Conservation (phyloP, 179 eudicot species). For the Heliamphora pulchella region DNA sequence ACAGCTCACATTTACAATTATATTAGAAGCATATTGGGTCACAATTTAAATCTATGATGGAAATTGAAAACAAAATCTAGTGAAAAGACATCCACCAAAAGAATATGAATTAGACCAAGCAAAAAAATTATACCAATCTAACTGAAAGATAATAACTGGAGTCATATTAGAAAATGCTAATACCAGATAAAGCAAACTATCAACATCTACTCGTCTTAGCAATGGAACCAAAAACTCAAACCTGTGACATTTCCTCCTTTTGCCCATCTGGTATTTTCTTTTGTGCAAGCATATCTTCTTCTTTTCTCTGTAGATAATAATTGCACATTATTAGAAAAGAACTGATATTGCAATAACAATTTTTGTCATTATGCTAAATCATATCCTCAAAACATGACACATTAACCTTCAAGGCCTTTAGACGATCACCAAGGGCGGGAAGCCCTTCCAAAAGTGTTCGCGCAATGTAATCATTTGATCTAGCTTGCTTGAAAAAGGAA, state of each 20-base stretch:
- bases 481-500: conserved; percentile 73
- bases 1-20: too few species aligned
- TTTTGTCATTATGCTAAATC: background rate
- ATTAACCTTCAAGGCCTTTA: conserved; percentile 72
- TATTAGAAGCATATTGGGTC: too few species aligned
- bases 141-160: background rate
- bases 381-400: background rate
- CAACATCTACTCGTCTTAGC: background rate
- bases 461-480: conserved; percentile 71
- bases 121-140: too few species aligned
- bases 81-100: too few species aligned
- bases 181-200: background rate
- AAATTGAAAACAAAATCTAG: too few species aligned
- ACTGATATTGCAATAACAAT: background rate
- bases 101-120: too few species aligned
- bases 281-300: conserved; percentile 96
- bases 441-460: conserved; percentile 73
- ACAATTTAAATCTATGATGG: too few species aligned
- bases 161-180: background rate
- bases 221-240: conserved; percentile 18
- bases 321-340: conserved; percentile 11
- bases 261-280: conserved; percentile 93
- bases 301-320: conserved; percentile 49
- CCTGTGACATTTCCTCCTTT: conserved; percentile 97
- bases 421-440: conserved; percentile 85